Conservation (phyloP, 2,329 filamentous ascomycete genomes). For the Aspergillus sp. region DNA sequence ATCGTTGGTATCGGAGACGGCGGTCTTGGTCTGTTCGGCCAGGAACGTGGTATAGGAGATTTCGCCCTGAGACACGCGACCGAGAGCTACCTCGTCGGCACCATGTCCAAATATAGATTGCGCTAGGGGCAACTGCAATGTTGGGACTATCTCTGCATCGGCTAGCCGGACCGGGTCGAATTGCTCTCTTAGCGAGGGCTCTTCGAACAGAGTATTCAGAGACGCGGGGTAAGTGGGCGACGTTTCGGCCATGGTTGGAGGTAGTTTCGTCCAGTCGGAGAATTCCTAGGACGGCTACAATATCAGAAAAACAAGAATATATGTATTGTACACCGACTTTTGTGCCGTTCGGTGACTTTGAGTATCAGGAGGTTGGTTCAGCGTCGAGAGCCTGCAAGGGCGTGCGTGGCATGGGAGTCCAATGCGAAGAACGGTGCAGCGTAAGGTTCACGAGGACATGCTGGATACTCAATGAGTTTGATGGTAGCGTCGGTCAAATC, state of each 20-base stretch:
- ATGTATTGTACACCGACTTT: no score
- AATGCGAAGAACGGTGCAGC: neutral
- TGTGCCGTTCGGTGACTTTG: no score
- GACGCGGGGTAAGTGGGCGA: slow-evolving; percentile 23
- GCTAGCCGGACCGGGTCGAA: slow-evolving; percentile 36
- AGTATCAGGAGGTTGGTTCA: no score
- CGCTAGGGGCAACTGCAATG: slow-evolving; percentile 36
- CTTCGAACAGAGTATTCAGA: slow-evolving; percentile 34
- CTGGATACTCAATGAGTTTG: neutral
- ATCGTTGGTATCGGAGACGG: slow-evolving; percentile 18
- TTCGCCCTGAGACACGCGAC: slow-evolving; percentile 29
- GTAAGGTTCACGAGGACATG: neutral
- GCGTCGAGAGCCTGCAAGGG: neutral
- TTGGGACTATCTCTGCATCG: slow-evolving; percentile 30
- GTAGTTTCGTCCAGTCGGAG: no score
- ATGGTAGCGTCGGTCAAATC: no score
- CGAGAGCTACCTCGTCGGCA: slow-evolving; percentile 22
- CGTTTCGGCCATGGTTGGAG: slow-evolving; percentile 22
- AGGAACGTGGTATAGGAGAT: slow-evolving; percentile 38
- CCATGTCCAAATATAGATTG: slow-evolving; percentile 39
- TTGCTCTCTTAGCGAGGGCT: slow-evolving; percentile 22
- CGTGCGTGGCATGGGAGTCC: neutral
- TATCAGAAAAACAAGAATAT: no score
- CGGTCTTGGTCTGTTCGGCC: slow-evolving; percentile 27
- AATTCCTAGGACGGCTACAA: no score